Conservation (phyloP, 768 basidiomycete species). For the Lactarius psammicola region DNA sequence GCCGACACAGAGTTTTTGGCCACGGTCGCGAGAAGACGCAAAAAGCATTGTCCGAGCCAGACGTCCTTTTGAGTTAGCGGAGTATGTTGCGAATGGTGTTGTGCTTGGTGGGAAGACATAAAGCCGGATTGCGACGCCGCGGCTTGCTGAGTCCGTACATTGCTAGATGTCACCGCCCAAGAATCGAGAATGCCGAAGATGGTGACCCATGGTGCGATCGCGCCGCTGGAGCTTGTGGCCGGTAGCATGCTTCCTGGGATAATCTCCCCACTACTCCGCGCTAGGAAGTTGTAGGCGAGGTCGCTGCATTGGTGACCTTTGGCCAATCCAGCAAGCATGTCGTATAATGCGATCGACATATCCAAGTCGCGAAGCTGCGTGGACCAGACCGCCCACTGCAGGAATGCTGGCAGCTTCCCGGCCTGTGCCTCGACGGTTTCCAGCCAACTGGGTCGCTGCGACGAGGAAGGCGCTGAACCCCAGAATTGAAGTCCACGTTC, state of each 20-base stretch:
- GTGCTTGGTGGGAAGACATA: conserved; percentile 40
- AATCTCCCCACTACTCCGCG: conserved; percentile 68
- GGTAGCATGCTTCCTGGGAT: conserved; percentile 58
- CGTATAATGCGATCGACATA: conserved; percentile 78
- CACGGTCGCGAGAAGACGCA: conserved; percentile 74
- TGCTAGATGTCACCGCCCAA: conserved; percentile 60
- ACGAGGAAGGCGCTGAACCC: conserved; percentile 53
- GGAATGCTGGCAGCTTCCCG: conserved; percentile 67
- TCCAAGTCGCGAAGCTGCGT: conserved; percentile 69
- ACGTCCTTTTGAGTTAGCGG: conserved; percentile 70
- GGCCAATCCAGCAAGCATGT: conserved; percentile 84
- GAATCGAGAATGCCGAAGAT: conserved; percentile 75
- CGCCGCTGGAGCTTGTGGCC: conserved; percentile 42
- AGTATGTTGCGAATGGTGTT: conserved; percentile 42
- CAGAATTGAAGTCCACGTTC: conserved; percentile 86
- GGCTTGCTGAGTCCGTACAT: conserved; percentile 45
- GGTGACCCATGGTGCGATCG: conserved; percentile 72
- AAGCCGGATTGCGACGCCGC: conserved; percentile 24
- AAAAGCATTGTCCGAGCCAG: conserved; percentile 74
- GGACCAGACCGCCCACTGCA: conserved; percentile 90
- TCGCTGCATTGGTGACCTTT: conserved; percentile 85
- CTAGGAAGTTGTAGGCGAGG: conserved; percentile 86
- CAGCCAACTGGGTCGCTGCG: conserved; percentile 48
- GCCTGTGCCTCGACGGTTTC: conserved; percentile 60
- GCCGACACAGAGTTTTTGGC: conserved; percentile 73